phyloP scores from a whole-genome alignment of 441 rosid genomes.

The Codiaeum variegatum region DNA sequence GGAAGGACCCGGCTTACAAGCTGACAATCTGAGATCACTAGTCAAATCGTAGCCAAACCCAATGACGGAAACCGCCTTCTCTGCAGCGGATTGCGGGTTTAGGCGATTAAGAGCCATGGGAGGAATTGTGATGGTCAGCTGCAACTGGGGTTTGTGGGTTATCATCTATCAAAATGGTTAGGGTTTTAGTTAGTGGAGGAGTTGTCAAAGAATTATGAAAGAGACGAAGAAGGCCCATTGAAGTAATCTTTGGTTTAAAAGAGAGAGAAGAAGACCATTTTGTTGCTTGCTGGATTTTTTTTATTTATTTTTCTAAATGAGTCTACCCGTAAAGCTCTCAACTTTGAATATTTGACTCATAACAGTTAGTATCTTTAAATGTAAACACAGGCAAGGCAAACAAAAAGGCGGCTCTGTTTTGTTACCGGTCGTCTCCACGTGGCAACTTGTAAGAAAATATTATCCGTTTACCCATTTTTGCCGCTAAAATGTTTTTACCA shows the following conservation, averaged over 20 bases:
- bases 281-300: neutral
- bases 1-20: slow-evolving; percentile 50
- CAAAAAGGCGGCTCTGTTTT: slow-evolving; percentile 10
- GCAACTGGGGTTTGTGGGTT: neutral
- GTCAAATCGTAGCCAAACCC: slow-evolving; percentile 77
- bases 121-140: neutral
- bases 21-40: slow-evolving; percentile 52
- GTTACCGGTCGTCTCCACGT: neutral
- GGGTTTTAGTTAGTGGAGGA: neutral
- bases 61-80: slow-evolving; percentile 78
- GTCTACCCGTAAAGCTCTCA: neutral
- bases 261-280: neutral
- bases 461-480: neutral
- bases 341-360: neutral
- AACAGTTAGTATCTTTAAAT: neutral
- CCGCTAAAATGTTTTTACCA: slow-evolving; percentile 4
- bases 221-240: slow-evolving; percentile 10
- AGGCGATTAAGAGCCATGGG: slow-evolving; percentile 44
- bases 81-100: slow-evolving; percentile 69
- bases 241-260: slow-evolving; percentile 1
- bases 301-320: neutral
- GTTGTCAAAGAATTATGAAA: neutral
- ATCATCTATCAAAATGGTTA: too few relatives aligned
- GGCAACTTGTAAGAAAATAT: neutral
- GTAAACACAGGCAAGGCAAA: neutral